Percentiles rank a stretch among this genome's conserved stretches.
These are phyloP conservation scores for Rhizoclosmatium globosum DNA, from an alignment of 192 early-diverging fungal genomes.

Conservation along the genomic window DNA sequence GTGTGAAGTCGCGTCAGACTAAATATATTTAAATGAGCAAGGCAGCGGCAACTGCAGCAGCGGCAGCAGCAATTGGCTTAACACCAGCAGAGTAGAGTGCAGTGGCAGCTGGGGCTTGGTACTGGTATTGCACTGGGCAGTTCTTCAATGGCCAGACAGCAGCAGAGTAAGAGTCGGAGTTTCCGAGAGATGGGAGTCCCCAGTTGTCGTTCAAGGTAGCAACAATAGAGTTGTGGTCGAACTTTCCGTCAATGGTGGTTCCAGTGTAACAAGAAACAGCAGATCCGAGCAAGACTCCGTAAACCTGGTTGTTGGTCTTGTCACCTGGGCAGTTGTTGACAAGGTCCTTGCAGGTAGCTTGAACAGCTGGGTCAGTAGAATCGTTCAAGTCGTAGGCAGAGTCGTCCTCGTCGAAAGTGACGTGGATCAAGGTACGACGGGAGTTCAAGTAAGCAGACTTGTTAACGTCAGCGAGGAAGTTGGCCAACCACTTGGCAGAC, in stretches of 20 bases:
- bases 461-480: neutral
- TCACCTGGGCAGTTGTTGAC: conserved; percentile 9
- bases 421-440: conserved; percentile 18
- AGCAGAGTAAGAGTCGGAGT: neutral
- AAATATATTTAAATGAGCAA: neutral
- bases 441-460: conserved; percentile 21
- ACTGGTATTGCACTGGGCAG: neutral
- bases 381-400: conserved; percentile 7
- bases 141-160: conserved; percentile 8
- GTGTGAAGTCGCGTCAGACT: too few relatives aligned
- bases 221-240: conserved; percentile 29
- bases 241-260: neutral
- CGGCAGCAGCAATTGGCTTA: neutral
- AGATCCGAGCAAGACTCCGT: conserved; percentile 18
- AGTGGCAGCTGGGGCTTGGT: neutral
- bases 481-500: conserved; percentile 9
- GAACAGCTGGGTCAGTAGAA: neutral
- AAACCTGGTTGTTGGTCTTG: conserved; percentile 24
- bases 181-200: neutral
- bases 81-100: neutral
- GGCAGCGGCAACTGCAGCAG: conserved; percentile 1
- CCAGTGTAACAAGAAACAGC: conserved; percentile 20
- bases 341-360: conserved; percentile 18
- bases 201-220: conserved; percentile 26
- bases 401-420: conserved; percentile 24